phyloP scores from a whole-genome alignment of 2,329 filamentous ascomycete genomes.

The Trichoderma citrinoviride region DNA sequence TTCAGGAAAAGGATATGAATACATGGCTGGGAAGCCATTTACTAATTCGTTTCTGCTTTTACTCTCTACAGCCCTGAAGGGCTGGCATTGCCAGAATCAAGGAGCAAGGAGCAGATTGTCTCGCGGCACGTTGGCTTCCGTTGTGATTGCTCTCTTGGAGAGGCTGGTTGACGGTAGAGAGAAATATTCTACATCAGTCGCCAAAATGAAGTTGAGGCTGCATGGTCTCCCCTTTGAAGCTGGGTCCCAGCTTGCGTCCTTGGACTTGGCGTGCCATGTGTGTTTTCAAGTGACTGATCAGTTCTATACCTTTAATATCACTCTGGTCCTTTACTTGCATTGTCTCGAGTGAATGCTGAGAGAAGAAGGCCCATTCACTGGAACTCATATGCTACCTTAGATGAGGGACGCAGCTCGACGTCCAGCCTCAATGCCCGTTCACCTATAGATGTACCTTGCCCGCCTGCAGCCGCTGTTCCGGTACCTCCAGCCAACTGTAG shows the following conservation, averaged over 20 bases:
- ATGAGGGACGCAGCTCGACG: too few relatives aligned
- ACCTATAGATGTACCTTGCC: too few relatives aligned
- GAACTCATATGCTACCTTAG: fast-evolving
- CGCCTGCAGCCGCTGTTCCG: too few relatives aligned
- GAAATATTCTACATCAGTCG: not conserved
- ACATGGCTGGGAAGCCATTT: slow-evolving; percentile 1
- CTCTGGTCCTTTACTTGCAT: too few relatives aligned
- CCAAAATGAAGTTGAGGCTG: not conserved
- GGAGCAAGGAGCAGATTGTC: not conserved
- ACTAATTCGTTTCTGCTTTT: not conserved
- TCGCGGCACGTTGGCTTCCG: not conserved
- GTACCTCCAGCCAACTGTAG: slow-evolving; percentile 1
- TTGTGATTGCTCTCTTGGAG: not conserved
- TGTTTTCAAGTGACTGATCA: too few relatives aligned
- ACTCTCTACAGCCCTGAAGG: not conserved
- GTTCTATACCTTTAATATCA: too few relatives aligned
- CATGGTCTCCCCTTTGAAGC: too few relatives aligned
- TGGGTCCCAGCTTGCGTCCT: too few relatives aligned
- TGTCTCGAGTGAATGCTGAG: too few relatives aligned
- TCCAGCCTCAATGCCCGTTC: too few relatives aligned
- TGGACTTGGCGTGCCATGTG: too few relatives aligned
- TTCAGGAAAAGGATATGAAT: slow-evolving; percentile 6
- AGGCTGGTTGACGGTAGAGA: not conserved
- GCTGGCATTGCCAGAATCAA: not conserved
- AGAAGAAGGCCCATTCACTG: too few relatives aligned